These are phyloP conservation scores for Iberis pinnata DNA, from an alignment of 345 rosid species.

Conservation along the genomic window DNA sequence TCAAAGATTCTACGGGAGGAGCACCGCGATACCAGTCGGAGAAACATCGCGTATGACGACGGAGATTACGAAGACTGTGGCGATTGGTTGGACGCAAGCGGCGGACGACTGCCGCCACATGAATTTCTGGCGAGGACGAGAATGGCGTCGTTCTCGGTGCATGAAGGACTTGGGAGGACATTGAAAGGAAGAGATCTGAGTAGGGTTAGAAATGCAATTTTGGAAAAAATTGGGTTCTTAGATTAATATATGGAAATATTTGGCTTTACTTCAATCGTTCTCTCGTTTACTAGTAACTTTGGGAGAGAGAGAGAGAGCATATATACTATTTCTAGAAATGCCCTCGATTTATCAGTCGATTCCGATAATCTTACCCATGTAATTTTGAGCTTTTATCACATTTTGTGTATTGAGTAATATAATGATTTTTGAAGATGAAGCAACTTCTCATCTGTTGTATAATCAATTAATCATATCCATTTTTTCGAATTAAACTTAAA, in stretches of 20 bases:
- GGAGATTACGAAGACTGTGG: neutral
- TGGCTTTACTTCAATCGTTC: slow-evolving; percentile 10
- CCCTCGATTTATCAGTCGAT: slow-evolving; percentile 17
- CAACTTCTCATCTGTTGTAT: no score
- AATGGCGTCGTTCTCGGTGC: slow-evolving; percentile 32
- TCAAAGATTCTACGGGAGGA: slow-evolving; percentile 28
- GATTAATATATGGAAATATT: slow-evolving; percentile 16
- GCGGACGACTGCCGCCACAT: slow-evolving; percentile 26
- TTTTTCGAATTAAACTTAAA: neutral
- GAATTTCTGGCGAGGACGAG: slow-evolving; percentile 32
- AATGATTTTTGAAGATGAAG: no score
- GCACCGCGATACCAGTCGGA: neutral
- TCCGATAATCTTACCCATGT: slow-evolving; percentile 20
- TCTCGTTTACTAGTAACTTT: slow-evolving; percentile 14
- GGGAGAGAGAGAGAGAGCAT: slow-evolving; percentile 25
- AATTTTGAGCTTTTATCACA: slow-evolving; percentile 7
- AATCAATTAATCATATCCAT: no score
- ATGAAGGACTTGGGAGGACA: slow-evolving; percentile 31
- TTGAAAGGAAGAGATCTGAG: slow-evolving; percentile 31
- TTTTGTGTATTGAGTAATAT: slow-evolving; percentile 19
- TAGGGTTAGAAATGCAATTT: slow-evolving; percentile 33
- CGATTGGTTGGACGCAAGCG: neutral
- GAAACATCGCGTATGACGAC: slow-evolving; percentile 3
- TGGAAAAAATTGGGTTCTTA: slow-evolving; percentile 23
- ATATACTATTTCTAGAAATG: slow-evolving; percentile 24